Evolutionary conservation across 306 rosid species (phyloP).

Genomic region (Argentina anserina): DNA sequence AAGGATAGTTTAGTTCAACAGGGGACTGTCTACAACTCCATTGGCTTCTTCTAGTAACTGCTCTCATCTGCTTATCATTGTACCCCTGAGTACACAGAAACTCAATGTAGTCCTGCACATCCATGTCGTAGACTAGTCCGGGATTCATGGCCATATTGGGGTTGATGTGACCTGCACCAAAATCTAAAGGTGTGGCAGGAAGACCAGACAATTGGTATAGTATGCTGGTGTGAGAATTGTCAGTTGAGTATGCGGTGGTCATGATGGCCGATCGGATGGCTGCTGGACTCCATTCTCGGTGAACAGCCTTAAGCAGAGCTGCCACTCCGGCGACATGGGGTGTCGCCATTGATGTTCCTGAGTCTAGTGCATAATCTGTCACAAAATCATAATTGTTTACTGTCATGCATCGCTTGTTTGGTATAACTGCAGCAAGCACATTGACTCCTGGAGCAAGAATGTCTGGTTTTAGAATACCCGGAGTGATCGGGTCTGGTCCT

Average conservation of each 20-base stretch:
- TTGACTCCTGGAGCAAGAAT: slow-evolving; percentile 12
- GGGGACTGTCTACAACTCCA: neutral
- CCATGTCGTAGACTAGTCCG: slow-evolving; percentile 12
- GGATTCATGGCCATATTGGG: slow-evolving; percentile 19
- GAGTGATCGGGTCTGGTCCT: slow-evolving; percentile 7
- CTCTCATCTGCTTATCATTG: neutral
- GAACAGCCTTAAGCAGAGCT: slow-evolving; percentile 6
- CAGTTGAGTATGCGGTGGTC: slow-evolving; percentile 9
- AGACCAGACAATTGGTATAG: neutral
- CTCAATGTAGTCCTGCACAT: slow-evolving; percentile 13
- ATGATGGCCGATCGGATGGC: slow-evolving; percentile 16
- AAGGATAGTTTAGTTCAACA: slow-evolving; percentile 17
- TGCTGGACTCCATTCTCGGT: slow-evolving; percentile 16
- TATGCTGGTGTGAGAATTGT: neutral
- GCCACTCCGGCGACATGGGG: slow-evolving; percentile 12
- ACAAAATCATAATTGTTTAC: neutral
- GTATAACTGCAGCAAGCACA: neutral
- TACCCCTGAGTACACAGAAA: slow-evolving; percentile 17
- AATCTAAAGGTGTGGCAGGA: slow-evolving; percentile 3
- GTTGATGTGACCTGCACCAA: slow-evolving; percentile 17
- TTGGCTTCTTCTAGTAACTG: neutral
- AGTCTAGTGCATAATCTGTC: neutral
- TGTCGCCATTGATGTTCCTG: slow-evolving; percentile 13
- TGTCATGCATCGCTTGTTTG: neutral
- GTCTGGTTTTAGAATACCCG: slow-evolving; percentile 17